Evolutionary conservation across 352 stramenopile species (phyloP), one percentile per base, ranked within the genome.

Genomic region (Globisporangium carolinianum): DNA sequence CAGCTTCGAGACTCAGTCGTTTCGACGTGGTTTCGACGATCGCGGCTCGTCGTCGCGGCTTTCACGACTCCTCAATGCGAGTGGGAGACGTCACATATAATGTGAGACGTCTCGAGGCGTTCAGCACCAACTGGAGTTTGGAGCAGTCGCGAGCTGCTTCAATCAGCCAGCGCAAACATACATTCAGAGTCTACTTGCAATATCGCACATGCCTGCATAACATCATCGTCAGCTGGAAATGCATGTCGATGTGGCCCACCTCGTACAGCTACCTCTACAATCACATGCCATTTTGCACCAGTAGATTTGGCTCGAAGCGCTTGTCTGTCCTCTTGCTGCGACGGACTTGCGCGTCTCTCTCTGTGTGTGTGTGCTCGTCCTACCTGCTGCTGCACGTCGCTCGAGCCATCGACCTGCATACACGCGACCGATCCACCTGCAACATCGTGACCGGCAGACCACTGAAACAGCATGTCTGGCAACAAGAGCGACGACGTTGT

Each of bases 401-500:
- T 17, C 51, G 8, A 24, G 41, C 15, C 24, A 43, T 18, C 51
- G 24, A 3, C 24, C 24, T 32, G 24, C 24, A 32, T 32, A 32
- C 24, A 32, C 24, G 3, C 24, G 24, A 32, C 24, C 24, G 24
- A 32, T 32, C 24, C 24, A 32, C 24, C 24, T 32, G 24, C 24
- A 32, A 3, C 24, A 32, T 32, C 24, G 24, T 32, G 24, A 32
- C 24, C 24, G 24, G 3, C 24, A 32, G 24, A 32, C 24, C 10
- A 24, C 37, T 14, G 42, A 15, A 14, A 45, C 38, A 61, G 47
- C 69, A 79, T 79, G 71, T 58, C 68, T 66, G 68, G 58, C 64
- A 73, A 65, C 57, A 70, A 48, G 24, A 65, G 54, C 54, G 75
- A 84, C 50, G 66, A 74, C 58, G 58, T 76, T 6, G 73, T 84